Evolutionary conservation across 139 green algal genomes (phyloP), one percentile per base, ranked within the genome.

Genomic region (Chlorella vulgaris): DNA sequence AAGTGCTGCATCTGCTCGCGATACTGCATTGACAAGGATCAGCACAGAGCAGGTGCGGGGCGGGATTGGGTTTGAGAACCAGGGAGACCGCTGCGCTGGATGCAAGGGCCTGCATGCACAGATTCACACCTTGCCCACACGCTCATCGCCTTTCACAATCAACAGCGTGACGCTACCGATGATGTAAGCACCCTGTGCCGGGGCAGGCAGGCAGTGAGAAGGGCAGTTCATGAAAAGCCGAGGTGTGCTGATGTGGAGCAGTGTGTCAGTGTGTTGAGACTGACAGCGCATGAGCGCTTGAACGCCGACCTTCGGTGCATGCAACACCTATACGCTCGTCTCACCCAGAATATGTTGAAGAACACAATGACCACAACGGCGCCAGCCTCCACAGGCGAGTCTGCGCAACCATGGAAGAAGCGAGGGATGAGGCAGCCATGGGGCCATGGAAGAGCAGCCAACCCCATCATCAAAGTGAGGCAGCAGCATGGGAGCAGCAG

Each of bases 121-220:
- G 28, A 18, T 67, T 67, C n/a, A n/a, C n/a, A 63, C 69, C 31
- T 70, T 65, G 6, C 89, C 88, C 28, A 89, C 86, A 13, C 89
- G 82, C 78, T 93, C 86, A 65, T 93, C 89, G 26, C 76, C 70
- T 65, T 88, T 88, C 43, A 93, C 81, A 4, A 93, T 84, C 67
- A 93, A 77, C 80, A 92, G 75, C 4, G 89, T 93, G 47, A 93
- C 83, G 36, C 78, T 86, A 43, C 89, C 89, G 26, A 92, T 84
- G 31, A 93, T 84, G 63, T 89, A 89, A 35, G 69, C 68, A 55
- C 31, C 77, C 42, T 73, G n/a, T n/a, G n/a, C n/a, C n/a, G n/a
- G n/a, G n/a, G n/a, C n/a, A n/a, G n/a, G n/a, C n/a, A n/a, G n/a
- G n/a, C n/a, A n/a, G n/a, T n/a, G n/a, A n/a, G n/a, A n/a, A n/a